Evolutionary conservation across 805 yeast species (phyloP), one percentile per base, ranked within the genome.

Genomic region (Saturnispora serradocipensis): DNA sequence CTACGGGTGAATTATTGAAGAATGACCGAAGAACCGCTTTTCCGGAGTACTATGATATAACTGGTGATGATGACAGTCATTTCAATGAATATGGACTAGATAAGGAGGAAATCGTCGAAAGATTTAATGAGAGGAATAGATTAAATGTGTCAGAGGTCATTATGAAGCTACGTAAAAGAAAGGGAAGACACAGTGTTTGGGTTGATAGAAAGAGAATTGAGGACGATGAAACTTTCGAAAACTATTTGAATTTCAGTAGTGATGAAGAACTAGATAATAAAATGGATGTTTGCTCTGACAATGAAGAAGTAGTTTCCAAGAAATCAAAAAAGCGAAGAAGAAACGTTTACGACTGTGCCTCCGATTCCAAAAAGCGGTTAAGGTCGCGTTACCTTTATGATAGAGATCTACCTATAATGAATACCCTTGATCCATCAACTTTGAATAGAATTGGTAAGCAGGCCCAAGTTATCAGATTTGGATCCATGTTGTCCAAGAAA

Each of bases 381-480:
- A 72, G 71, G 50, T 76, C 82, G 1, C 67, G 73, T 40, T 78
- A 78, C 74, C 64, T 64, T 54, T 78, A 73, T 61, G 82, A 78
- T 59, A 64, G 70, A 36, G 82, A 78, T 54, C 46, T 67, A 42
- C 61, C 64, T 11, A 42, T 51, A 53, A 70, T 67, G 60, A 73
- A 71, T 42, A 85, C 84, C 35, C 73, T 87, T 53, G 96, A 88
- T 65, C 97, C 97, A 0, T 82, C 96, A 0, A 76, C 78, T 51
- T 73, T 90, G 59, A 90, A 90, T 62, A 84, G 85, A 56, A 88
- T 90, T 42, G 79, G 88, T 13, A 84, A 84, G 50, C 91, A 83
- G 48, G 89, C 97, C 1, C 97, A 90, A 67, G 82, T 86, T 1
- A 86, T 91, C 30, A 73, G 97, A 54, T 90, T 90, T 68, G 96